phyloP scores from a whole-genome alignment of 495 filamentous ascomycete species.

The Penicillium waksmanii region DNA sequence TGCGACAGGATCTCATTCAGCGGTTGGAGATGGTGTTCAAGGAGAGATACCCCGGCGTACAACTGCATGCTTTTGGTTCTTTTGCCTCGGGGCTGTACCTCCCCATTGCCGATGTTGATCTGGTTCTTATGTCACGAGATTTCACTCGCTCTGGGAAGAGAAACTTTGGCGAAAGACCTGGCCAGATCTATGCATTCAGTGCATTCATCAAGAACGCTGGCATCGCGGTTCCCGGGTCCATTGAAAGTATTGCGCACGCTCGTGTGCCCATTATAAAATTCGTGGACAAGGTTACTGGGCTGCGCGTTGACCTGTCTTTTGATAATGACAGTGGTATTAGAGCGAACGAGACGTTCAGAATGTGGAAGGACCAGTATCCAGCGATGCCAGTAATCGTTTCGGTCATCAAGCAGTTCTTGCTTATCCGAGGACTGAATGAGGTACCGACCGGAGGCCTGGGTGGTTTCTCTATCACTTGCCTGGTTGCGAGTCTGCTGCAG shows the following conservation, averaged over 20 bases:
- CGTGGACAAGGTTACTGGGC: constrained; percentile 67
- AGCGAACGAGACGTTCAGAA: constrained; percentile 76
- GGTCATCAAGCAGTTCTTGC: constrained; percentile 88
- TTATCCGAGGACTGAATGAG: constrained; percentile 88
- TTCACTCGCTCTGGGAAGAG: constrained; percentile 51
- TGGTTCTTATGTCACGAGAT: constrained; percentile 76
- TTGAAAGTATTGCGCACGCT: constrained; percentile 70
- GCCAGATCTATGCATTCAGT: constrained; percentile 55
- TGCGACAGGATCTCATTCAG: constrained; percentile 72
- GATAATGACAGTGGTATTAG: constrained; percentile 82
- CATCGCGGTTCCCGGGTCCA: constrained; percentile 52
- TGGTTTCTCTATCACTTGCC: constrained; percentile 89
- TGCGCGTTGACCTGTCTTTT: constrained; percentile 90
- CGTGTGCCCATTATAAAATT: constrained; percentile 95
- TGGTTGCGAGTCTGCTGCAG: constrained; percentile 86
- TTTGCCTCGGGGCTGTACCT: constrained; percentile 90
- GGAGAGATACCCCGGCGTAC: constrained; percentile 53
- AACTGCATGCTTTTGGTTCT: constrained; percentile 81
- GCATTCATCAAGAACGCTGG: constrained; percentile 50
- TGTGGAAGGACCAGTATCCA: constrained; percentile 78
- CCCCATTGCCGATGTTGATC: constrained; percentile 89
- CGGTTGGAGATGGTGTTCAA: constrained; percentile 60
- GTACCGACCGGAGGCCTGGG: constrained; percentile 89
- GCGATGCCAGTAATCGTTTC: constrained; percentile 81
- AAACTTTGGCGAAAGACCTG: constrained; percentile 47